A percentile compares a stretch with the other conserved stretches of the same genome.
phyloP scores from a whole-genome alignment of 2,329 filamentous ascomycete species.

The Xylariaceae sp. region DNA sequence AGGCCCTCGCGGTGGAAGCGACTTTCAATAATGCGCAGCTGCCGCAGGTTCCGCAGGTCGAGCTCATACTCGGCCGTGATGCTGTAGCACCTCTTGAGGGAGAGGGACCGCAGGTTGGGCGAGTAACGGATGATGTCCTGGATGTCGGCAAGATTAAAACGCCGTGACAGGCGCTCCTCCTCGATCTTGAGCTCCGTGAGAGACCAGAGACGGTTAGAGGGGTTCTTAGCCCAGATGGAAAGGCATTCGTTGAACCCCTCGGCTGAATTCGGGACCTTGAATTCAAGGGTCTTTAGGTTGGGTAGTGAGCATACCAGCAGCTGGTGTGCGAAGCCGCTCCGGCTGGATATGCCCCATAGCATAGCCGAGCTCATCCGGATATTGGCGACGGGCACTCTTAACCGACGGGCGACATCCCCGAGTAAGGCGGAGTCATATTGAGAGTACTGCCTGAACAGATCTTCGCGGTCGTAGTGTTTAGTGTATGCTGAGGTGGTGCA shows the following conservation, averaged over 20 bases:
- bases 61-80: conserved; percentile 20
- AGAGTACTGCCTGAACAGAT: conserved; percentile 20
- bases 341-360: conserved; percentile 18
- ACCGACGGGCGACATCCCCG: conserved; percentile 19
- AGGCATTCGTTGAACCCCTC: conserved; percentile 22
- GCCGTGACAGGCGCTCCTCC: conserved; percentile 19
- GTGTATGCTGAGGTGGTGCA: conserved; percentile 20
- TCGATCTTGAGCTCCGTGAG: conserved; percentile 17
- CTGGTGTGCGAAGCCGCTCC: conserved; percentile 20
- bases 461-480: conserved; percentile 21
- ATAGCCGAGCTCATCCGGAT: conserved; percentile 20
- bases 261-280: conserved; percentile 17
- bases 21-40: conserved; percentile 20
- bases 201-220: conserved; percentile 19
- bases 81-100: conserved; percentile 20
- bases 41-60: conserved; percentile 15
- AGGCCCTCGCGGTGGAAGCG: conserved; percentile 20
- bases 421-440: conserved; percentile 21
- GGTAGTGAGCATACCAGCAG: conserved; percentile 19
- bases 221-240: conserved; percentile 20
- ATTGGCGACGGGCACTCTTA: conserved; percentile 18
- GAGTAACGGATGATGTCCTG: conserved; percentile 21
- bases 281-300: conserved; percentile 16
- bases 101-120: conserved; percentile 17
- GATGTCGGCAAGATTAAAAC: conserved; percentile 21